Evolutionary conservation across 768 basidiomycete species (phyloP).

Genomic region (Calocera viscosa): DNA sequence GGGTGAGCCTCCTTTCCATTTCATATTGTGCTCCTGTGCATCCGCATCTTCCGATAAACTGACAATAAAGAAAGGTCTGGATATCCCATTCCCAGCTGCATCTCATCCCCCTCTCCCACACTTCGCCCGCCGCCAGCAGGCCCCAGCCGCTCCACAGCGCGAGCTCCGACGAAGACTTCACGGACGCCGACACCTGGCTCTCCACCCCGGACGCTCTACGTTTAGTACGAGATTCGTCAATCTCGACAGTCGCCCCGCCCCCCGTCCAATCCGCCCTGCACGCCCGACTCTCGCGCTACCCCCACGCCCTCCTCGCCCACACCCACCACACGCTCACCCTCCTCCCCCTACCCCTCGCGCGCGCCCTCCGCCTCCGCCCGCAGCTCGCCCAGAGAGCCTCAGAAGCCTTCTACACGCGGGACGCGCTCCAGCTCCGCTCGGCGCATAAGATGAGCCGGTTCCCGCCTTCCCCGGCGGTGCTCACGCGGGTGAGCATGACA

Average conservation of each 20-base stretch:
- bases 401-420: constrained; percentile 91
- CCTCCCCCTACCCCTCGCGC: constrained; percentile 67
- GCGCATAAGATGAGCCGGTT: constrained; percentile 86
- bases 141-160: constrained; percentile 36
- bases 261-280: constrained; percentile 47
- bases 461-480: constrained; percentile 52
- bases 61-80: constrained; percentile 59
- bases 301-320: constrained; percentile 48
- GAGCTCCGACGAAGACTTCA: constrained; percentile 40
- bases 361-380: constrained; percentile 50
- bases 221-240: constrained; percentile 42
- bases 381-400: constrained; percentile 72
- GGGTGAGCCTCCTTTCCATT: constrained; percentile 45
- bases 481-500: constrained; percentile 62
- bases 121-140: constrained; percentile 50
- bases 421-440: constrained; percentile 76
- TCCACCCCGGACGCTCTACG: constrained; percentile 48
- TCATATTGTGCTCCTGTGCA: constrained; percentile 17
- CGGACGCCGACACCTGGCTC: constrained; percentile 41
- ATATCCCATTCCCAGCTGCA: constrained; percentile 72
- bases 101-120: constrained; percentile 66
- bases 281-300: constrained; percentile 46
- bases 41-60: constrained; percentile 15
- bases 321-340: constrained; percentile 67
- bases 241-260: constrained; percentile 48